Conservation (phyloP, 75 land plant species). For the Cryptomeria japonica region DNA sequence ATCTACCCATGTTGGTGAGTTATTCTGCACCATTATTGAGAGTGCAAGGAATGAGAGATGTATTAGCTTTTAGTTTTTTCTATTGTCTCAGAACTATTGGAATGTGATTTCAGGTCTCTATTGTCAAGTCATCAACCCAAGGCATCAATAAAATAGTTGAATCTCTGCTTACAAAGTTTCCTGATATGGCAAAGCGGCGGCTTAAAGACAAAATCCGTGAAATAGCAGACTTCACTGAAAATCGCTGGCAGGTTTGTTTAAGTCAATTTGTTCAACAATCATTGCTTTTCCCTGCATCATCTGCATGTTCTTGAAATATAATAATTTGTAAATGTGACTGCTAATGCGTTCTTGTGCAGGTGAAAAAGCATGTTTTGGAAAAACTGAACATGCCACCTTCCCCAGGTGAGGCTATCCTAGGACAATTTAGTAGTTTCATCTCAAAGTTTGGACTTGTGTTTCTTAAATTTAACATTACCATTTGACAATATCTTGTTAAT, state of each 20-base stretch:
- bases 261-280: background rate
- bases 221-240: slow-evolving; percentile 63
- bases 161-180: slow-evolving; percentile 51
- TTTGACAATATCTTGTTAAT: background rate
- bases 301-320: background rate
- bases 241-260: slow-evolving; percentile 73
- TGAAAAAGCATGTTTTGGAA: slow-evolving; percentile 64
- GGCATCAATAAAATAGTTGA: slow-evolving; percentile 56
- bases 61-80: background rate
- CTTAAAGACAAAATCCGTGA: slow-evolving; percentile 67
- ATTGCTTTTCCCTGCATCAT: background rate
- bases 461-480: background rate
- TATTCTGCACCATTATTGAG: background rate
- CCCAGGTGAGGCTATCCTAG: slow-evolving; percentile 26
- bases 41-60: background rate
- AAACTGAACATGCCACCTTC: slow-evolving; percentile 36
- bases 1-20: slow-evolving; percentile 57
- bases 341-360: slow-evolving; percentile 34
- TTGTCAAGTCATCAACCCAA: slow-evolving; percentile 41
- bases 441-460: background rate
- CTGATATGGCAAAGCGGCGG: slow-evolving; percentile 46
- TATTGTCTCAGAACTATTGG: background rate
- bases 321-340: background rate
- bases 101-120: slow-evolving; percentile 36
- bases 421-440: background rate